Base-by-base conservation (phyloP, 441 rosid species). In the Pelargonium fulgidum region DNA sequence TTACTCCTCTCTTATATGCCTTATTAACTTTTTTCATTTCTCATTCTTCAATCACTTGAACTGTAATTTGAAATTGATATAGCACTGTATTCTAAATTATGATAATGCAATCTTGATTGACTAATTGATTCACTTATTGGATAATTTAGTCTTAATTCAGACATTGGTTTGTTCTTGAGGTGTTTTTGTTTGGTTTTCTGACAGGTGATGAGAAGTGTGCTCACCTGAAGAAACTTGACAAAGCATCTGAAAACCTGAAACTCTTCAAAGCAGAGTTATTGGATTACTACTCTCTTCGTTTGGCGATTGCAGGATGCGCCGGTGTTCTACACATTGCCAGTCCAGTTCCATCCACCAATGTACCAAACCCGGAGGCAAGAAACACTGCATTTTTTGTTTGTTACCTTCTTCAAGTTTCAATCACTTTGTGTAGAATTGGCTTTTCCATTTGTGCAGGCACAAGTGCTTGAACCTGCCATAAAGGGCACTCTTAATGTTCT, bases 401-500 rank as follows among this genome's bases (percentile, higher is more conserved):
- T 12, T 44, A 54, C 9, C 29, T 41, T 2, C 42, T 22, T 3
- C 4, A 2, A 7, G 3, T 22, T 22, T 22, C 24, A 22, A 22
- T 22, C 24, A 22, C 24, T 22, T 22, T 20, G 3, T 9, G 16
- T 36, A 16, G 10, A 3, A 11, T n/a, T 29, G 22, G 50, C 14
- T 4, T 67, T 33, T 73, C 58, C 42, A n/a, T 48, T 61, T 77
- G 62, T 64, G 62, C 70, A 88, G 98, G 86, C 80, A 4, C 87
- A 89, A 72, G 2, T 86, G 81, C 50, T 90, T 26, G 86, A 82
- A 66, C 95, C 90, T 1, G 85, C 89, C 16, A 83, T 86, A 13
- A 86, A 80, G 66, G 95, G 91, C 20, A 88, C 98, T 0, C 80
- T 79, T 17, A 88, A 87, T 78, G 95, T 88, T 69, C 88, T 92